Base-by-base conservation (phyloP, 768 basidiomycete species). In the Brasilioporus rufonigricans region DNA sequence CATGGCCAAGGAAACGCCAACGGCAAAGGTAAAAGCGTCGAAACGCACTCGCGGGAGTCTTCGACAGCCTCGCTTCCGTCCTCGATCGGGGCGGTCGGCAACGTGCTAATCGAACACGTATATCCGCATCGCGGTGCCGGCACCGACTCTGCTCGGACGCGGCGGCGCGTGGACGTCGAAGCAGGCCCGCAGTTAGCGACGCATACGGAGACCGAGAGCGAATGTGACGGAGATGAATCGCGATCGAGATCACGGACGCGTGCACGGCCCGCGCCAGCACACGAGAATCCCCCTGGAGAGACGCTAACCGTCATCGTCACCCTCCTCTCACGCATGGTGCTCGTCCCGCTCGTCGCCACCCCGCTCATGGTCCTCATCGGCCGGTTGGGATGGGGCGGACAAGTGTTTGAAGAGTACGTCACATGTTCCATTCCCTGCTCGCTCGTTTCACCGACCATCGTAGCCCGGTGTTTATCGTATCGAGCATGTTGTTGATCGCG, bases 391-490 rank as follows among this genome's bases (percentile, higher is more conserved):
- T 62, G 60, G 60, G 65, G 59, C 1, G 65, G 61, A 0, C 48
- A 65, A 0, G 80, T 92, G 4, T 91, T 89, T 58, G 82, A 83
- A 45, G 91, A 93, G 90, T 93, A 61, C 62, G 87, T 84, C 21
- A 5, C 23, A 3, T 23, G 19, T 27, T 31, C 18, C n/a, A 4
- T 31, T 11, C 29, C n/a, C 9, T 18, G 6, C 43, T 8, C 16
- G 5, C n/a, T 19, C 12, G 19, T 12, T 5, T 11, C 18, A 21
- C 9, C n/a, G 16, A 10, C 29, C 7, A 14, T 13, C 12, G 3
- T 52, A 93, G 91, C 68, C 92, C 93, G 0, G 87, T 94, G 6
- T 95, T 94, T 61, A 81, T 98, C 41, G 83, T 94, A 1, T 82
- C 92, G 11, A 89, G 89, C 60, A 84, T 93, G 29, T 74, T 99